A percentile compares a stretch with the other conserved stretches of the same genome.
Evolutionary conservation across 23 red algal genomes (phyloP).

Genomic region (Gracilaria domingensis): DNA sequence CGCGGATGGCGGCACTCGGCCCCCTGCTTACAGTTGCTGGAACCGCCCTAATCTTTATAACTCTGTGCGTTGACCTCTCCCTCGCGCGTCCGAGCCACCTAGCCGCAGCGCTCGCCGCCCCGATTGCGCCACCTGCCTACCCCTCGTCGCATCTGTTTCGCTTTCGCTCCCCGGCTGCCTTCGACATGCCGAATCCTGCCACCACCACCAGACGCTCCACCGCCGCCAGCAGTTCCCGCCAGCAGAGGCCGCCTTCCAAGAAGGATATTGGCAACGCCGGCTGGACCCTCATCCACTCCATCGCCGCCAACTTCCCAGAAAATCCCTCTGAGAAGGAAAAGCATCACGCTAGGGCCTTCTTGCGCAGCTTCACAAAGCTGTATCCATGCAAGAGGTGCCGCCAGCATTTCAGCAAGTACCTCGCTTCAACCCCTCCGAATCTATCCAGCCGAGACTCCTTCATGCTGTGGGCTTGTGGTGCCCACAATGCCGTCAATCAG

Average conservation of each 20-base stretch:
- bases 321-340: constrained; percentile 56
- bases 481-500: constrained; percentile 74
- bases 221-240: constrained; percentile 5
- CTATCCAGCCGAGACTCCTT: constrained; percentile 55
- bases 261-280: constrained; percentile 70
- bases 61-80: not conserved
- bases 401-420: constrained; percentile 72
- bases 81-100: not conserved
- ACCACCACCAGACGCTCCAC: not conserved
- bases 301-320: constrained; percentile 78
- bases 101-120: constrained; percentile 21
- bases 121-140: not conserved
- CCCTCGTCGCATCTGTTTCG: not conserved
- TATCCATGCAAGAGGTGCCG: constrained; percentile 78
- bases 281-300: constrained; percentile 76
- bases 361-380: constrained; percentile 59
- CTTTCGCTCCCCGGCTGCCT: not conserved
- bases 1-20: not conserved
- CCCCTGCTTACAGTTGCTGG: constrained; percentile 50
- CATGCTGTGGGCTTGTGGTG: constrained; percentile 76
- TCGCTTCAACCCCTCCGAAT: constrained; percentile 52
- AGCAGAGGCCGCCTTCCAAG: constrained; percentile 42
- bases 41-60: constrained; percentile 9
- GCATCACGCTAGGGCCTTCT: constrained; percentile 60
- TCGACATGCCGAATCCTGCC: constrained; percentile 17